phyloP scores from a whole-genome alignment of 1,284 basidiomycete species.

The Microstroma glucosiphilum region DNA sequence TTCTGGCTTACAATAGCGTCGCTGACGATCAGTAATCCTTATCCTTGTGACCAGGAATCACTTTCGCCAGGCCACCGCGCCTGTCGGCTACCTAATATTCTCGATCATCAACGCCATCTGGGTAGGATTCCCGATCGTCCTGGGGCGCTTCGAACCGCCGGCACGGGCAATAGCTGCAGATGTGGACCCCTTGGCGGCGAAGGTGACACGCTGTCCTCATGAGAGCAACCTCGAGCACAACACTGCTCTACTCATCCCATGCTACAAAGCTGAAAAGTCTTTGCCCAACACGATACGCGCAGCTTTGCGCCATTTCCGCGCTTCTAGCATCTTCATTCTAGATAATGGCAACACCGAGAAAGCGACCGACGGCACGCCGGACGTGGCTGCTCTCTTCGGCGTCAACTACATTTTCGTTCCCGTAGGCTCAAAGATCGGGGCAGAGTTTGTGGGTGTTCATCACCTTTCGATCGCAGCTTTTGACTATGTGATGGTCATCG shows the following conservation, averaged over 20 bases:
- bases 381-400: not conserved
- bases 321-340: not conserved
- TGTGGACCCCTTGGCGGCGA: too few species aligned
- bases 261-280: not conserved
- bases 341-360: not conserved
- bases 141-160: too few species aligned
- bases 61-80: too few species aligned
- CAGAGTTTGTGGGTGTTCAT: not conserved
- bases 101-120: too few species aligned
- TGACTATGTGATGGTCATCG: conserved; percentile 1
- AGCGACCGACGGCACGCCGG: not conserved
- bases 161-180: too few species aligned
- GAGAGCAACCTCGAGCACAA: too few species aligned
- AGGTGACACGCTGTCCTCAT: too few species aligned
- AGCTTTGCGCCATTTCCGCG: not conserved
- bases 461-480: not conserved
- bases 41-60: too few species aligned
- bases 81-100: too few species aligned
- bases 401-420: conserved; percentile 1
- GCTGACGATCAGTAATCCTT: too few species aligned
- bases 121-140: too few species aligned
- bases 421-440: not conserved
- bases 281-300: not conserved
- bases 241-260: conserved; percentile 3
- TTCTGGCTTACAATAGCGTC: too few species aligned